Conservation (phyloP, 192 early-diverging fungal genomes). For the Geranomyces variabilis region DNA sequence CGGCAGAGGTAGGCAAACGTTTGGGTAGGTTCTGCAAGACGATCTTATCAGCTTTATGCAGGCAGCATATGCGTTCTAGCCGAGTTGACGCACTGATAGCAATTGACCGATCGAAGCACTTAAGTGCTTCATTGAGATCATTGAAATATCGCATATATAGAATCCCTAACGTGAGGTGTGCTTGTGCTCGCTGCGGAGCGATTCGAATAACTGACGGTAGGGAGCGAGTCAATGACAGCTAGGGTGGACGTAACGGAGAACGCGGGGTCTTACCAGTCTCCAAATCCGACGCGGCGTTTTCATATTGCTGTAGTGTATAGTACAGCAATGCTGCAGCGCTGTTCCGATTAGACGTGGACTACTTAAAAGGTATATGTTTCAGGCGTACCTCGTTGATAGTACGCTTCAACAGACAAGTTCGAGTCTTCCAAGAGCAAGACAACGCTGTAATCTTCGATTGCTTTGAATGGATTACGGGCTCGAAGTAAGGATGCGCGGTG, state of each 20-base stretch:
- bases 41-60: background rate
- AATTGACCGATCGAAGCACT: conserved; percentile 52
- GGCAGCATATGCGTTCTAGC: background rate
- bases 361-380: too few species aligned
- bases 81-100: conserved; percentile 27
- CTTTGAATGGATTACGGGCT: conserved; percentile 43
- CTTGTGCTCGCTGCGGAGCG: conserved; percentile 40
- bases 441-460: conserved; percentile 57
- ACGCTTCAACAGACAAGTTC: conserved; percentile 42
- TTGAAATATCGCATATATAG: conserved; percentile 52
- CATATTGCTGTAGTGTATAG: conserved; percentile 47
- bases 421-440: conserved; percentile 52
- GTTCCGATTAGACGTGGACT: too few species aligned
- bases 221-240: too few species aligned
- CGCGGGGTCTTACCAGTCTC: conserved; percentile 37
- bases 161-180: conserved; percentile 52
- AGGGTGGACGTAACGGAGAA: too few species aligned
- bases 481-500: conserved; percentile 54
- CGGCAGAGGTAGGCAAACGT: conserved; percentile 48
- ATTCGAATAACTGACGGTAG: conserved; percentile 43
- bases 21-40: conserved; percentile 45
- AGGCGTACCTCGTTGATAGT: conserved; percentile 48
- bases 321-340: conserved; percentile 44
- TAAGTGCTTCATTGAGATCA: conserved; percentile 45
- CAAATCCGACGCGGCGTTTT: conserved; percentile 51